These are phyloP conservation scores for Fusarium keratoplasticum DNA, from an alignment of 2,329 filamentous ascomycete species.

Conservation along the genomic window DNA sequence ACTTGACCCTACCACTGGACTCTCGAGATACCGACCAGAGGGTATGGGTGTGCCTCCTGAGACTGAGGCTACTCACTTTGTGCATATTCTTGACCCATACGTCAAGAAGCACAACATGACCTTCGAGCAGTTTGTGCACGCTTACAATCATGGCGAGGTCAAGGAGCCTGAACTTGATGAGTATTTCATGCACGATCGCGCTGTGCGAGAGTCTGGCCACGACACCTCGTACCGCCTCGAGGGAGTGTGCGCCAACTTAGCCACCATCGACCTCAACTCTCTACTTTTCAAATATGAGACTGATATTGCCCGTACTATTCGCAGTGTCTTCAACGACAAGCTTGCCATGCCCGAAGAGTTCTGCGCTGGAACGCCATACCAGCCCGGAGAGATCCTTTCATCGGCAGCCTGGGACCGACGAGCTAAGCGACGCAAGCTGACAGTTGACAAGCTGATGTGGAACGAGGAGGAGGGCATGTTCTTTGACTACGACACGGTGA, in stretches of 20 bases:
- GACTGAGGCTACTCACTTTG: conserved; percentile 88
- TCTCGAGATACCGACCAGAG: conserved; percentile 87
- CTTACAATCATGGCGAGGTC: conserved; percentile 84
- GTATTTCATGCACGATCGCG: conserved; percentile 96
- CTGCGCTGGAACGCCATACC: conserved; percentile 72
- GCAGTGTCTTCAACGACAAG: conserved; percentile 84
- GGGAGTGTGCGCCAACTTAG: conserved; percentile 85
- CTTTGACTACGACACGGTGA: conserved; percentile 94
- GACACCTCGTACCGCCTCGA: conserved; percentile 96
- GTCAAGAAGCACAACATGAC: conserved; percentile 84
- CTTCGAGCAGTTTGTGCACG: conserved; percentile 86
- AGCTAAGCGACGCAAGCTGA: conserved; percentile 83
- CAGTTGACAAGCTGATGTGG: conserved; percentile 95
- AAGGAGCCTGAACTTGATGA: conserved; percentile 90
- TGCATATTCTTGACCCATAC: conserved; percentile 84
- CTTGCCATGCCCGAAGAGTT: conserved; percentile 87
- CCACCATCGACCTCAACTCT: conserved; percentile 94
- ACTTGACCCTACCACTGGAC: conserved; percentile 79
- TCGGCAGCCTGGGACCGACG: conserved; percentile 93
- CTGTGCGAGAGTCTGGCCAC: conserved; percentile 95
- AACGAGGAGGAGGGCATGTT: conserved; percentile 93
- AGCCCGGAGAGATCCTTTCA: conserved; percentile 78
- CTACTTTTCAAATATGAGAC: conserved; percentile 97
- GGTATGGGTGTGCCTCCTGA: conserved; percentile 90
- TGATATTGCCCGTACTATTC: conserved; percentile 90